Evolutionary conservation across 768 basidiomycete species (phyloP).

Genomic region (Leccinum boreale): DNA sequence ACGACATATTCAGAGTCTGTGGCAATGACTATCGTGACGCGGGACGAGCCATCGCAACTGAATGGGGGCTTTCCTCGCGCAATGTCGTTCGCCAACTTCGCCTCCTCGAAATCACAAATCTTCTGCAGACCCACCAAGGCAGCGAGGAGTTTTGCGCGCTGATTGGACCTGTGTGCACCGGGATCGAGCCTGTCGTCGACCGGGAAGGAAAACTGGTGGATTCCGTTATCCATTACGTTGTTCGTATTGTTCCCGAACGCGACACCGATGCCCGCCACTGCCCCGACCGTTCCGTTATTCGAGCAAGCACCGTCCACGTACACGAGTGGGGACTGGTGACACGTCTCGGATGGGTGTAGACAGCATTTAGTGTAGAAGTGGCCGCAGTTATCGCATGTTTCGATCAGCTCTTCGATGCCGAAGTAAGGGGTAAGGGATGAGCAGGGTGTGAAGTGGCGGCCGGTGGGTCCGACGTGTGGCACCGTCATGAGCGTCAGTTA

Average conservation of each 20-base stretch:
- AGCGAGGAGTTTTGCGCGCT: background rate
- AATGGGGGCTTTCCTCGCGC: background rate
- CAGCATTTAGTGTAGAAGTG: background rate
- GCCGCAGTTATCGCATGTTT: background rate
- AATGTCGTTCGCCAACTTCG: background rate
- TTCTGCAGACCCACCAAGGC: constrained; percentile 19
- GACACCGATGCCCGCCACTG: background rate
- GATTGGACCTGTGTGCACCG: background rate
- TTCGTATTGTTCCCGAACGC: background rate
- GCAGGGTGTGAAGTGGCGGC: background rate
- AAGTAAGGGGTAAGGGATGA: background rate
- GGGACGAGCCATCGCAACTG: background rate
- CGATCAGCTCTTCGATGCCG: background rate
- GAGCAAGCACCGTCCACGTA: background rate
- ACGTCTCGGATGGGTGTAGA: background rate
- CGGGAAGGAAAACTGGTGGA: background rate
- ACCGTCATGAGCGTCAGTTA: background rate
- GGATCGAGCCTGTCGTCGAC: background rate
- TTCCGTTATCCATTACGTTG: background rate
- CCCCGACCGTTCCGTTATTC: background rate
- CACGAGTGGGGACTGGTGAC: background rate
- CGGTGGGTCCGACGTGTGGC: background rate
- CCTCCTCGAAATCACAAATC: constrained; percentile 24
- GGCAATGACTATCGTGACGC: background rate
- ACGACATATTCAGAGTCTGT: constrained; percentile 10